Evolutionary conservation across 2,329 filamentous ascomycete species (phyloP).

Genomic region (Diatrype stigma): DNA sequence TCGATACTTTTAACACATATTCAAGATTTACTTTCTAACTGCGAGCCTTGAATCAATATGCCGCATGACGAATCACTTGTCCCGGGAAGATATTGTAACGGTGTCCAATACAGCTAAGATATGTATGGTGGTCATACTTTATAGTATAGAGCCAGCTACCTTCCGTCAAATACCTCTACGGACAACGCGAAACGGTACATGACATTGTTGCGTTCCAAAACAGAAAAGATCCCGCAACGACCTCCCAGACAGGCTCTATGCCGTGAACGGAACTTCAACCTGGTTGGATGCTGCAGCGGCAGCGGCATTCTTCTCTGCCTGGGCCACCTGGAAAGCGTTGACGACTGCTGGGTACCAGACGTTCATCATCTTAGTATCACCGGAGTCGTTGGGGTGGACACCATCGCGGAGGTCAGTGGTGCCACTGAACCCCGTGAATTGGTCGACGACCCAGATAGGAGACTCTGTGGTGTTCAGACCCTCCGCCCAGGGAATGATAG

Average conservation of each 20-base stretch:
- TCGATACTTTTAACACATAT: no score
- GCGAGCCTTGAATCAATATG: no score
- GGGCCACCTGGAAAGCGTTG: slow-evolving; percentile 21
- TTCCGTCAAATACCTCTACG: no score
- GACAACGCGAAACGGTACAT: no score
- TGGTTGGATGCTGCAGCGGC: background rate
- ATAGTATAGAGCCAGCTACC: no score
- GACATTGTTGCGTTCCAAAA: no score
- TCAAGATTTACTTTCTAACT: no score
- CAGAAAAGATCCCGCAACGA: no score
- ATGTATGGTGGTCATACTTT: no score
- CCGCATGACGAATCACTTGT: no score
- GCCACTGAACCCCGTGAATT: slow-evolving; percentile 34
- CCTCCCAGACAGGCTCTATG: background rate
- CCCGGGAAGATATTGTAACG: no score
- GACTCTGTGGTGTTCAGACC: slow-evolving; percentile 33
- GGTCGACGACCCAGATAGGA: slow-evolving; percentile 39
- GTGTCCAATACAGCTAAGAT: no score
- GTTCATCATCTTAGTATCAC: slow-evolving; percentile 37
- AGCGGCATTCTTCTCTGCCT: slow-evolving; percentile 14
- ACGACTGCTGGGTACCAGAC: slow-evolving; percentile 26
- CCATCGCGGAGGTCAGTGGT: slow-evolving; percentile 32
- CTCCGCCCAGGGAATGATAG: slow-evolving; percentile 34
- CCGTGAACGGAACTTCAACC: background rate
- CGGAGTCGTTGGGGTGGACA: slow-evolving; percentile 35